Base-by-base conservation (phyloP, 352 stramenopile genomes). In the Labyrinthula sp. region DNA sequence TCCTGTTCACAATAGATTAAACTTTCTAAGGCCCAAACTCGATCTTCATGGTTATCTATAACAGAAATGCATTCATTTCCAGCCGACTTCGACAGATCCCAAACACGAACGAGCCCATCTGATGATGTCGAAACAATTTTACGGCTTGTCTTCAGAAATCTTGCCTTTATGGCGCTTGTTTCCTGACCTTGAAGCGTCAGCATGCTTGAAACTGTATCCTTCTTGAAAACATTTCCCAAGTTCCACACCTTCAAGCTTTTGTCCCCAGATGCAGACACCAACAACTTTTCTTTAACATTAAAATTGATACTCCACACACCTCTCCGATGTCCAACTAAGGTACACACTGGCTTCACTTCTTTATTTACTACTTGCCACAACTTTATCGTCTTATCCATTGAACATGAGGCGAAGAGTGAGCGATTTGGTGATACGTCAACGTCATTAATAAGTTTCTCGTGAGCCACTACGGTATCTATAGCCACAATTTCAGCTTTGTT, bases 151-250 rank as follows among this genome's bases (percentile, higher is more conserved):
- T 69, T 78, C 24, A 70, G 69, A 25, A 82, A 85, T 60, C 80
- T 72, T 26, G 82, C 69, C 35, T 74, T 75, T 12, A 85, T 43
- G 18, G 83, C 74, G 0, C 71, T 80, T 31, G 74, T 72, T n/a
- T 73, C 80, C 61, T 85, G 74, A 31, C 74, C 74, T 49, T 85
- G 73, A 34, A 85, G 80, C 18, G 73, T 81, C 59, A 79, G 80
- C 15, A 85, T 56, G 30, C 74, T 83, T n/a, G n/a, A n/a, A n/a
- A n/a, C n/a, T n/a, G n/a, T n/a, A n/a, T n/a, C n/a, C n/a, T n/a
- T n/a, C n/a, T n/a, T n/a, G 50, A 71, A 64, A 49, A 80, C 79
- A 25, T 82, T 71, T 38, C 76, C 78, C 17, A 68, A 65, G 0
- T 65, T 78, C 74, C 74, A 85, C 20, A 85, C 59, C 55, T 79